Conservation (phyloP, 2,329 filamentous ascomycete genomes). For the Fusarium nelsonii region DNA sequence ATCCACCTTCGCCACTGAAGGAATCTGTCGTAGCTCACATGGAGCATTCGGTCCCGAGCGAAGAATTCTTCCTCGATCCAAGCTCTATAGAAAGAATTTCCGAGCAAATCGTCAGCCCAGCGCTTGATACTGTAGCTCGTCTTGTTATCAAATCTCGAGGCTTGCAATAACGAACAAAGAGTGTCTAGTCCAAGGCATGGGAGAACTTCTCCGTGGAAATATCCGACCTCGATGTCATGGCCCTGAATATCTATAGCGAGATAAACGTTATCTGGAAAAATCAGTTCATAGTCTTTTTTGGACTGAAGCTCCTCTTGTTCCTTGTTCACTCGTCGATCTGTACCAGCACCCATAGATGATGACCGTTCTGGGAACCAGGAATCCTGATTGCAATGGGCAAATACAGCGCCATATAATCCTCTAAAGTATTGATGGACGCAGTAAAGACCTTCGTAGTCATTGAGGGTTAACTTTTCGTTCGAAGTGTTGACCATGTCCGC, state of each 20-base stretch:
- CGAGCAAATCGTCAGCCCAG: too few species aligned
- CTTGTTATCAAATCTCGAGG: too few species aligned
- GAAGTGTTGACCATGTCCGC: background rate
- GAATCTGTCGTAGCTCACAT: too few species aligned
- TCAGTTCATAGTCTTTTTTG: background rate
- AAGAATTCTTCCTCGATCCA: too few species aligned
- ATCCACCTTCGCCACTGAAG: too few species aligned
- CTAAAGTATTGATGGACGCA: background rate
- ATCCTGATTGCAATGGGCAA: background rate
- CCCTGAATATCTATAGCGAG: background rate
- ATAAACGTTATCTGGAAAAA: background rate
- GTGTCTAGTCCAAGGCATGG: background rate
- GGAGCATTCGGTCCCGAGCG: too few species aligned
- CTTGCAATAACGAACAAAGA: background rate
- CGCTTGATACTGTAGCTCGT: too few species aligned
- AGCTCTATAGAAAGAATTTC: too few species aligned
- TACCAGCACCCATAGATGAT: background rate
- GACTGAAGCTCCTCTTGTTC: background rate
- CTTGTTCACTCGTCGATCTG: background rate
- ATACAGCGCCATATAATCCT: background rate
- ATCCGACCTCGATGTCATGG: too few species aligned
- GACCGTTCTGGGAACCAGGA: conserved; percentile 11
- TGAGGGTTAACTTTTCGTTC: background rate
- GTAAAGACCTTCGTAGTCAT: background rate
- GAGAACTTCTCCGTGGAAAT: background rate